phyloP scores from a whole-genome alignment of 75 land plant genomes.

The Pinus tabuliformis region DNA sequence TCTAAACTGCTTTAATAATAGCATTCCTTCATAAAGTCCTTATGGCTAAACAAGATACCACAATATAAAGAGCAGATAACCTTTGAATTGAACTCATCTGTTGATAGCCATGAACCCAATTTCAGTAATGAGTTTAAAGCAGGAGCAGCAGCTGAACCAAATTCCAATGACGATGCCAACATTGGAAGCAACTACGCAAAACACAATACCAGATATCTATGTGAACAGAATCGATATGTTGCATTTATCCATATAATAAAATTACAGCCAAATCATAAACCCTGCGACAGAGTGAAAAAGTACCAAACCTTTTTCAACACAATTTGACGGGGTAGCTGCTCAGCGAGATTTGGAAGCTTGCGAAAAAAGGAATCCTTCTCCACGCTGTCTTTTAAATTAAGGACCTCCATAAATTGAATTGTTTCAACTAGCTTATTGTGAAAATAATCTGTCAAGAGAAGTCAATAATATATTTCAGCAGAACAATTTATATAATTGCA shows the following conservation, averaged over 20 bases:
- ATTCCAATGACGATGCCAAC: slow-evolving; percentile 93
- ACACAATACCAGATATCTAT: not conserved
- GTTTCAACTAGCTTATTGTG: slow-evolving; percentile 99
- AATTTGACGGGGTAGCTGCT: slow-evolving; percentile 97
- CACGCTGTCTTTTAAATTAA: slow-evolving; percentile 94
- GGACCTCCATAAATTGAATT: slow-evolving; percentile 95
- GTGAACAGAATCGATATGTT: not conserved
- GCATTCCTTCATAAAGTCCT: not conserved
- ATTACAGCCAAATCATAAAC: not conserved
- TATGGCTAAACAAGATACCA: not conserved
- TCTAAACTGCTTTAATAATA: not conserved
- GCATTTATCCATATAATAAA: not conserved
- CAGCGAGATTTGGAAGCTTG: slow-evolving; percentile 89
- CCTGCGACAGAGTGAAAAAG: not conserved
- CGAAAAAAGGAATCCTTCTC: slow-evolving; percentile 98
- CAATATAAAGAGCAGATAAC: slow-evolving; percentile 20
- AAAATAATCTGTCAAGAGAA: slow-evolving; percentile 70
- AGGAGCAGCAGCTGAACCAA: slow-evolving; percentile 98
- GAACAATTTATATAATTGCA: too few relatives aligned
- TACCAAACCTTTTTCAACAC: slow-evolving; percentile 87
- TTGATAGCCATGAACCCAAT: slow-evolving; percentile 92
- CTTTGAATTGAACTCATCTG: slow-evolving; percentile 86
- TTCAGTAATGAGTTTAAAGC: slow-evolving; percentile 91
- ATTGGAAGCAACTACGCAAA: slow-evolving; percentile 81
- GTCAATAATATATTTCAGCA: too few relatives aligned